Percentiles rank a stretch among this genome's conserved stretches.
phyloP scores from a whole-genome alignment of 495 filamentous ascomycete genomes.

The Penicillium paxilli region DNA sequence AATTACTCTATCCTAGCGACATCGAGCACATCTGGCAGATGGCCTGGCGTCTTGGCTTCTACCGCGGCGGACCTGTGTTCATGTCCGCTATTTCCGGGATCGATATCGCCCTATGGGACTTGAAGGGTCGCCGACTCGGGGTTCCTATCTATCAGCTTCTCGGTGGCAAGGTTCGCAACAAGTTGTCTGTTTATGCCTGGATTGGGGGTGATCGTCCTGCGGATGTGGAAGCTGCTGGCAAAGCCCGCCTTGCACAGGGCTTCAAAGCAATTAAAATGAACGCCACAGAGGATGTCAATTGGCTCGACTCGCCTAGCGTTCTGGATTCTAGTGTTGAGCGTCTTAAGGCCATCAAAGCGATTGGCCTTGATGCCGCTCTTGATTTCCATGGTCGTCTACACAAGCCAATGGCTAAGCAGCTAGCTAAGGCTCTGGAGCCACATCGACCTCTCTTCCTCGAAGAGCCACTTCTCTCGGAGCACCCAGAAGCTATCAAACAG shows the following conservation, averaged over 20 bases:
- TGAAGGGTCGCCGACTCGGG: constrained; percentile 59
- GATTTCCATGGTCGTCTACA: constrained; percentile 81
- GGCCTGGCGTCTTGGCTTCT: constrained; percentile 69
- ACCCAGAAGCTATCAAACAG: constrained; percentile 68
- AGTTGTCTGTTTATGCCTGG: constrained; percentile 75
- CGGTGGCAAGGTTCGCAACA: constrained; percentile 71
- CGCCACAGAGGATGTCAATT: constrained; percentile 74
- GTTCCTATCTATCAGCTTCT: constrained; percentile 73
- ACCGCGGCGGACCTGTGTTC: constrained; percentile 76
- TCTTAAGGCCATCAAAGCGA: constrained; percentile 65
- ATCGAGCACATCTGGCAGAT: constrained; percentile 83
- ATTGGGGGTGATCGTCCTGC: constrained; percentile 78
- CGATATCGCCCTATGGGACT: constrained; percentile 79
- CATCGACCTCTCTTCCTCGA: constrained; percentile 78
- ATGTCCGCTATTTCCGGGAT: constrained; percentile 78
- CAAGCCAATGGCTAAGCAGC: constrained; percentile 80
- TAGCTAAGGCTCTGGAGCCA: constrained; percentile 69
- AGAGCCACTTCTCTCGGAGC: constrained; percentile 73
- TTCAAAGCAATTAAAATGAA: constrained; percentile 82
- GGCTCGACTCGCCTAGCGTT: constrained; percentile 70
- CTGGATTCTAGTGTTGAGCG: constrained; percentile 68
- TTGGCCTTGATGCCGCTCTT: constrained; percentile 70
- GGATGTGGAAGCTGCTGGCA: constrained; percentile 63
- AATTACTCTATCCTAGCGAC: constrained; percentile 46
- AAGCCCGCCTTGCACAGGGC: constrained; percentile 66